Conservation (phyloP, 2,329 filamentous ascomycete species). For the Diplodia mutila region DNA sequence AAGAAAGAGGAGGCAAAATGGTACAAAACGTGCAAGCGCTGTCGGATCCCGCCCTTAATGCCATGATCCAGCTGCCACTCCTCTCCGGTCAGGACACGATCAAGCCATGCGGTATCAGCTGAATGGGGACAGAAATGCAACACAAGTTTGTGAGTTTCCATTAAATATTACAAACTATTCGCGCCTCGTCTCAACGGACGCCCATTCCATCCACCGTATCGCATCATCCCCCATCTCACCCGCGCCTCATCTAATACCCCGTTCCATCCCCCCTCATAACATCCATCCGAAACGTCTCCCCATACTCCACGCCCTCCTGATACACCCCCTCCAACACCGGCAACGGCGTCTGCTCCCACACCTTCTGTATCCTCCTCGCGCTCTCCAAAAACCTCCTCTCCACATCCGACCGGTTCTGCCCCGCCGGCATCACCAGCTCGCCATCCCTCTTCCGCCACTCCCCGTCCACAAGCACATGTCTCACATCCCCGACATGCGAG, state of each 20-base stretch:
- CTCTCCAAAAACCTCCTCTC: conserved; percentile 31
- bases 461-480: conserved; percentile 57
- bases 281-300: conserved; percentile 8
- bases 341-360: conserved; percentile 28
- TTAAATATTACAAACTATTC: no score
- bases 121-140: no score
- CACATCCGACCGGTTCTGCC: conserved; percentile 28
- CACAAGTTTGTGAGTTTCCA: no score
- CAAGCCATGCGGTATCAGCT: no score
- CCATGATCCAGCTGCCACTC: no score
- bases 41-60: no score
- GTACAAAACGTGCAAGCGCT: no score
- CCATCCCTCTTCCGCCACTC: conserved; percentile 53
- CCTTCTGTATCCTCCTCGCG: conserved; percentile 33
- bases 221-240: no score
- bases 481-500: conserved; percentile 57
- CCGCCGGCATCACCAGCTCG: conserved; percentile 36
- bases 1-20: no score
- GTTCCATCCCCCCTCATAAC: conserved; percentile 24
- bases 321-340: conserved; percentile 25
- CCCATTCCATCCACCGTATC: no score
- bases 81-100: no score
- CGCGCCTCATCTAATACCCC: conserved; percentile 18
- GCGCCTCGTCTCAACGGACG: no score
- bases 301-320: conserved; percentile 15